Conservation (phyloP, 768 basidiomycete species). For the Leccinum uliginosum region DNA sequence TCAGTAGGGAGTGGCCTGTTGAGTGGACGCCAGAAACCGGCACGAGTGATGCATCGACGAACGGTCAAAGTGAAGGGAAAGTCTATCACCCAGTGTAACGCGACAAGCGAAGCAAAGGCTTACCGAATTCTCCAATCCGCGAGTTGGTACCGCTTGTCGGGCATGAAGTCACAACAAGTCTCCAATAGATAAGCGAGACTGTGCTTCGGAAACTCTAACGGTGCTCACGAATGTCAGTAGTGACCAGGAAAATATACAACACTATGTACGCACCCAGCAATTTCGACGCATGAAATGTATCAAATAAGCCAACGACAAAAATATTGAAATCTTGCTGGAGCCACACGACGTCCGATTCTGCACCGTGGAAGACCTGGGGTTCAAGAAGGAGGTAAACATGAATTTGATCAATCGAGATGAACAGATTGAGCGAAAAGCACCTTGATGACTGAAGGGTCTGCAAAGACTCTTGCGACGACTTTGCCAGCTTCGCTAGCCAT, state of each 20-base stretch:
- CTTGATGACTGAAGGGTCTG: conserved; percentile 82
- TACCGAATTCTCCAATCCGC: conserved; percentile 97
- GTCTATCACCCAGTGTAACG: neutral
- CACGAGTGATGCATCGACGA: neutral
- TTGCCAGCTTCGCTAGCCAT: conserved; percentile 37
- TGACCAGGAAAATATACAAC: neutral
- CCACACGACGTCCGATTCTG: conserved; percentile 93
- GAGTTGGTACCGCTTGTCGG: conserved; percentile 94
- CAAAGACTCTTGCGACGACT: conserved; percentile 50
- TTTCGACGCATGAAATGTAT: conserved; percentile 93
- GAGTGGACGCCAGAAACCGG: neutral
- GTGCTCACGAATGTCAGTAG: neutral
- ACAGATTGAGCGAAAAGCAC: conserved; percentile 34
- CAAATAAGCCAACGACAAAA: conserved; percentile 94
- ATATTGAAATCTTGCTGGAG: conserved; percentile 93
- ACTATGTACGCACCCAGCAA: conserved; percentile 50
- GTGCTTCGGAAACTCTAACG: conserved; percentile 73
- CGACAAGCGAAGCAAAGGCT: conserved; percentile 12
- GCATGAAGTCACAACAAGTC: conserved; percentile 83
- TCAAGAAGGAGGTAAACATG: neutral
- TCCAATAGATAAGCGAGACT: conserved; percentile 80
- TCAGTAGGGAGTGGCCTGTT: conserved; percentile 73
- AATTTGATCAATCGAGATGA: neutral
- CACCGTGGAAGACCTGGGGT: conserved; percentile 85
- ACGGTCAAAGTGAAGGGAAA: neutral